A percentile compares a stretch with the other conserved stretches of the same genome.
Evolutionary conservation across 176 grass and related monocot species (phyloP).

Genomic region (Alloteropsis semialata): DNA sequence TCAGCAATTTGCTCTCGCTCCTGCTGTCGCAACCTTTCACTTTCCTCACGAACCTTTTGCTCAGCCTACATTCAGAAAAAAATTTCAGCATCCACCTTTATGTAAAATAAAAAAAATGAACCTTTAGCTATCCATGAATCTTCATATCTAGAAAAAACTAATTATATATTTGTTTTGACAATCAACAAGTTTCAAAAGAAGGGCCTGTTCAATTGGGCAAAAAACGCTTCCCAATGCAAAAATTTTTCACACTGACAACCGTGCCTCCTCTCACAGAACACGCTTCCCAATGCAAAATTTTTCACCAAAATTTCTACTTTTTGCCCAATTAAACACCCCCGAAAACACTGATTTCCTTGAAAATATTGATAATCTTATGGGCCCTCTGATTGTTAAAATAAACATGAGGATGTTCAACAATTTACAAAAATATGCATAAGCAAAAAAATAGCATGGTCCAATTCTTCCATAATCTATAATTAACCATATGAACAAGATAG

Average conservation of each 20-base stretch:
- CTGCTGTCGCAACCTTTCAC: slow-evolving; percentile 80
- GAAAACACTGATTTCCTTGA: background rate
- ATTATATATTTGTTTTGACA: background rate
- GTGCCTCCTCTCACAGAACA: too few species aligned
- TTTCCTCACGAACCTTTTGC: slow-evolving; percentile 93
- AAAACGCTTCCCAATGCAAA: too few species aligned
- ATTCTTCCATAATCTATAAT: background rate
- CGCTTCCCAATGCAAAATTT: too few species aligned
- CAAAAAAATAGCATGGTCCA: background rate
- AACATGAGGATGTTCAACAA: background rate
- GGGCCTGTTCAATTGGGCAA: too few species aligned
- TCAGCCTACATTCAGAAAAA: slow-evolving; percentile 68
- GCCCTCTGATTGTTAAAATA: background rate
- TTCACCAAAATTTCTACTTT: too few species aligned
- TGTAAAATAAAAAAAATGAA: background rate
- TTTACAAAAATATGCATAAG: background rate
- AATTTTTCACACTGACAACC: too few species aligned
- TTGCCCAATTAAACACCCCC: too few species aligned
- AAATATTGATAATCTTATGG: background rate
- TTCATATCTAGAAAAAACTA: background rate
- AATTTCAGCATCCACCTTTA: slow-evolving; percentile 8
- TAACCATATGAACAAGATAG: background rate
- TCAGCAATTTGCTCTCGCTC: slow-evolving; percentile 81
- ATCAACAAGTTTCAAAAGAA: background rate
- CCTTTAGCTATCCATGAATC: background rate